phyloP scores from a whole-genome alignment of 768 basidiomycete species.

The Lepiota venenata region DNA sequence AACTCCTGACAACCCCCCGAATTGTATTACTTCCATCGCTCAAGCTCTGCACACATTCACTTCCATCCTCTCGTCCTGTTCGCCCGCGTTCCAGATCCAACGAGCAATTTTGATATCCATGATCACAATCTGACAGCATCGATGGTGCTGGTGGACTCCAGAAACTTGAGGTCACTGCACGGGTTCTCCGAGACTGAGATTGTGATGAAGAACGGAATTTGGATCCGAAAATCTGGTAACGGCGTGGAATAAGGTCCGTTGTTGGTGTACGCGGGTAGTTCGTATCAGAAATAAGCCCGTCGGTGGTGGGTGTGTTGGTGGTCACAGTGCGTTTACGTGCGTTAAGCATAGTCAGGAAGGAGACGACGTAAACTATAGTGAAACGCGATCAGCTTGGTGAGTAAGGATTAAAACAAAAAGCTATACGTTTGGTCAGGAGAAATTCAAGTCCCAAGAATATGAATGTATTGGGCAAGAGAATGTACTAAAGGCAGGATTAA shows the following conservation, averaged over 20 bases:
- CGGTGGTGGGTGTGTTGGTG: background rate
- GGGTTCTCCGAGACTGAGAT: constrained; percentile 4
- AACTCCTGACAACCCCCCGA: background rate
- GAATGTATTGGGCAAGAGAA: constrained; percentile 39
- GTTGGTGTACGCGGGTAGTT: background rate
- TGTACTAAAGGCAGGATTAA: constrained; percentile 27
- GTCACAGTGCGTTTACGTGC: constrained; percentile 28
- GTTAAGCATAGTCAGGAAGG: constrained; percentile 44
- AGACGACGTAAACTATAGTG: constrained; percentile 42
- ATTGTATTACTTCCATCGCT: constrained; percentile 10
- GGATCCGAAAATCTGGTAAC: background rate
- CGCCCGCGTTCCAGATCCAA: background rate
- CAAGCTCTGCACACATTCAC: constrained; percentile 3
- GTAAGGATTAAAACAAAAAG: background rate
- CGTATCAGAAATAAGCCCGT: background rate
- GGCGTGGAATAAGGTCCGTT: background rate
- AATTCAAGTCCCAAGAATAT: constrained; percentile 40
- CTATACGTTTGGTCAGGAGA: constrained; percentile 41
- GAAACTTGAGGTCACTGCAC: constrained; percentile 19
- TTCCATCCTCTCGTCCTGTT: background rate
- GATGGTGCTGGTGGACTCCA: constrained; percentile 18
- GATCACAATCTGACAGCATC: background rate
- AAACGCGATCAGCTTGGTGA: background rate
- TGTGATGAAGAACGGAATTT: background rate
- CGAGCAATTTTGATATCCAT: background rate